Conservation (phyloP, 768 basidiomycete genomes). For the Phlegmacium glaucopus region DNA sequence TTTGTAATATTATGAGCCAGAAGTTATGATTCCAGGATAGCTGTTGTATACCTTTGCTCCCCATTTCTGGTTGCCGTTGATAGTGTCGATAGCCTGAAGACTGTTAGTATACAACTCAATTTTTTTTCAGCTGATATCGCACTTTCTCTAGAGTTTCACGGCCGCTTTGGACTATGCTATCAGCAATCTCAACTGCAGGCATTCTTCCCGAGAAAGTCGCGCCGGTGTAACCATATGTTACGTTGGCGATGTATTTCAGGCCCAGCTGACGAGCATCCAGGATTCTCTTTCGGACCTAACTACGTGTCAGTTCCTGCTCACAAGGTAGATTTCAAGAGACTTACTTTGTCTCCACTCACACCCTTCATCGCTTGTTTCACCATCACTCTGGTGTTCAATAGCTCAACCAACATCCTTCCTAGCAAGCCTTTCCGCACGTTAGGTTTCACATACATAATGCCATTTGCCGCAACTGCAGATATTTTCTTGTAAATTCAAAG, state of each 20-base stretch:
- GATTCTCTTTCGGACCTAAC: slow-evolving; percentile 66
- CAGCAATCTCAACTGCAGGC: slow-evolving; percentile 98
- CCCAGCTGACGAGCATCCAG: slow-evolving; percentile 91
- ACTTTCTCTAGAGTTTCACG: slow-evolving; percentile 95
- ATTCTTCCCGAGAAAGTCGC: slow-evolving; percentile 95
- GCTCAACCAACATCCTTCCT: slow-evolving; percentile 87
- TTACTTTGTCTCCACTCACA: slow-evolving; percentile 70
- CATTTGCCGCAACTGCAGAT: slow-evolving; percentile 84
- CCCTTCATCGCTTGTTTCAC: slow-evolving; percentile 96
- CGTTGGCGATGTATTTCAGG: slow-evolving; percentile 91
- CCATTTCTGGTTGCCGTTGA: slow-evolving; percentile 80
- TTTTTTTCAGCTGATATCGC: slow-evolving; percentile 7
- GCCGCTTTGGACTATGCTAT: slow-evolving; percentile 96
- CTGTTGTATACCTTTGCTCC: slow-evolving; percentile 52
- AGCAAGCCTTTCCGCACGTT: slow-evolving; percentile 82
- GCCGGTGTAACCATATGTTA: slow-evolving; percentile 94
- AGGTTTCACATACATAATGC: slow-evolving; percentile 89
- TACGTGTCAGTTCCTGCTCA: slow-evolving; percentile 1
- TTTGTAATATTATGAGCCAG: not conserved
- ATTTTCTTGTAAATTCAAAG: not conserved
- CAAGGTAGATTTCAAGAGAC: slow-evolving; percentile 3
- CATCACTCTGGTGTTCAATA: slow-evolving; percentile 96
- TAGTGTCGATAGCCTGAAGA: slow-evolving; percentile 73
- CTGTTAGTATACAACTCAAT: not conserved
- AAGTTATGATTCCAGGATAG: not conserved